phyloP scores from a whole-genome alignment of 306 rosid species.

The Citrullus amarus region DNA sequence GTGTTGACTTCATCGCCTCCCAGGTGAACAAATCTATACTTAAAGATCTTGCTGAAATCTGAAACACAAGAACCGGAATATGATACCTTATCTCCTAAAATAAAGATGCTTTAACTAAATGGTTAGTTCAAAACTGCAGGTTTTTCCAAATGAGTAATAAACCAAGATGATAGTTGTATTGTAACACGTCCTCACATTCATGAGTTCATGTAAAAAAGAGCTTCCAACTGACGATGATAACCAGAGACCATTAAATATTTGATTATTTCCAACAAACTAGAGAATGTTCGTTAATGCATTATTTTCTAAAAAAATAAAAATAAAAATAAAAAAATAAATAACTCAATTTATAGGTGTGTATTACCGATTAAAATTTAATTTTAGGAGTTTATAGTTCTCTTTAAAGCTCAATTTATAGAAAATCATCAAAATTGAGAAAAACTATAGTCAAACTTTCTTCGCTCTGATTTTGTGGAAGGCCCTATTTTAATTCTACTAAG shows the following conservation, averaged over 20 bases:
- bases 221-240: neutral
- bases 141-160: neutral
- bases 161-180: neutral
- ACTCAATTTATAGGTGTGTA: too few species aligned
- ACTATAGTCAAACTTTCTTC: neutral
- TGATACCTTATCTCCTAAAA: neutral
- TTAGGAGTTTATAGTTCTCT: neutral
- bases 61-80: slow-evolving; percentile 7
- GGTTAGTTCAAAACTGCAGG: neutral
- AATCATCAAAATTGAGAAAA: neutral
- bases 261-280: neutral
- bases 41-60: slow-evolving; percentile 36
- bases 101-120: neutral
- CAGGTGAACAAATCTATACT: slow-evolving; percentile 31
- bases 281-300: neutral
- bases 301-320: neutral
- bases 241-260: neutral
- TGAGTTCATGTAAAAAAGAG: neutral
- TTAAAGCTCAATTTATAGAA: neutral
- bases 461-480: neutral
- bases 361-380: neutral
- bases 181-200: neutral
- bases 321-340: neutral
- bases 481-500: neutral
- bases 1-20: slow-evolving; percentile 42